Conservation (phyloP, 495 filamentous ascomycete species). For the Neurospora intermedia region DNA sequence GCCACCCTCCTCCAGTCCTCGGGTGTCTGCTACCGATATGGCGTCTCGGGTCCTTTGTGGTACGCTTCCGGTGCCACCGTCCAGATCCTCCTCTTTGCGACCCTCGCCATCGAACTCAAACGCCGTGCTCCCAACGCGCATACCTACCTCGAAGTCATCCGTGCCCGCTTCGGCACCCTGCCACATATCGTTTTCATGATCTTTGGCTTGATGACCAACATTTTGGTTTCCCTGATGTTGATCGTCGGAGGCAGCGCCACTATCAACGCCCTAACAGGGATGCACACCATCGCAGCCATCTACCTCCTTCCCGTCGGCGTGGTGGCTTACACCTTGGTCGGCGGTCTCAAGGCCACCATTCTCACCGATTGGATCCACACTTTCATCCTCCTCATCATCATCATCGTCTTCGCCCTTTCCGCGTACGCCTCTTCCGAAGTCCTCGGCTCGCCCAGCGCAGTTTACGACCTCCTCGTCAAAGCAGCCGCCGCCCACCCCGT, state of each 20-base stretch:
- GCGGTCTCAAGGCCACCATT: slow-evolving; percentile 40
- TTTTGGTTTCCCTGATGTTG: slow-evolving; percentile 81
- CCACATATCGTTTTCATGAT: slow-evolving; percentile 67
- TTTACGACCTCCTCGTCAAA: slow-evolving; percentile 69
- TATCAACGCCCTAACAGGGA: slow-evolving; percentile 72
- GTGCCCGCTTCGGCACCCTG: slow-evolving; percentile 45
- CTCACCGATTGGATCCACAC: slow-evolving; percentile 60
- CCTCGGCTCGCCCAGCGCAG: slow-evolving; percentile 70
- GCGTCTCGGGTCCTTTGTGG: slow-evolving; percentile 89
- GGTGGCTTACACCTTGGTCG: slow-evolving; percentile 58
- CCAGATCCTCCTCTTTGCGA: slow-evolving; percentile 83
- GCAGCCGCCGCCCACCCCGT: slow-evolving; percentile 68
- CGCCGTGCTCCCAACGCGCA: slow-evolving; percentile 77
- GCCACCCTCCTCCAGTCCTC: slow-evolving; percentile 76
- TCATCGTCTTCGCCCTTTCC: slow-evolving; percentile 83
- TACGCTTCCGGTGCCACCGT: slow-evolving; percentile 60
- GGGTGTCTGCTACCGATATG: slow-evolving; percentile 83
- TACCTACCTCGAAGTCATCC: slow-evolving; percentile 70
- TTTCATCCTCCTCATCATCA: slow-evolving; percentile 75
- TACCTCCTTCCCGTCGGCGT: slow-evolving; percentile 84
- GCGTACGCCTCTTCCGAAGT: slow-evolving; percentile 65
- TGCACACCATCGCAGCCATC: slow-evolving; percentile 79
- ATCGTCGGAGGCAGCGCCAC: slow-evolving; percentile 87
- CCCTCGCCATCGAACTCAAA: slow-evolving; percentile 88
- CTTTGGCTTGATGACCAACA: slow-evolving; percentile 76